Conservation (phyloP, 148 eudicot genomes). For the Vaccinium darrowii region DNA sequence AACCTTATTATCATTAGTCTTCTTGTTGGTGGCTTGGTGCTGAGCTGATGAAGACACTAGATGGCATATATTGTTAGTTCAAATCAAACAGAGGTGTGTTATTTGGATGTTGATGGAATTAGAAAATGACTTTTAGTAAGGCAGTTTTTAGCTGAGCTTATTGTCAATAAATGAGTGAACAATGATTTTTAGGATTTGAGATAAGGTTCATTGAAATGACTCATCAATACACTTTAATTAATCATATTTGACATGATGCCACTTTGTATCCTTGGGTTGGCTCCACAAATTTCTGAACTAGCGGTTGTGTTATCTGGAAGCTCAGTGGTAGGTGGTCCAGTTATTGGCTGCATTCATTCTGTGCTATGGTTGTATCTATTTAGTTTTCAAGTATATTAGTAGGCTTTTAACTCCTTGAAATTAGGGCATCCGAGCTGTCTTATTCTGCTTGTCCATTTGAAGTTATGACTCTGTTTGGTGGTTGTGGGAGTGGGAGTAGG, state of each 20-base stretch:
- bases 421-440: background rate
- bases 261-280: background rate
- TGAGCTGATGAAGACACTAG: background rate
- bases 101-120: background rate
- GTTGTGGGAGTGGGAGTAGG: background rate
- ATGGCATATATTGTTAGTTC: background rate
- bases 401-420: background rate
- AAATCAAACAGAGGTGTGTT: background rate
- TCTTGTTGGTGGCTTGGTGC: background rate
- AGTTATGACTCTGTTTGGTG: background rate
- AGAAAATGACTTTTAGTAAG: background rate
- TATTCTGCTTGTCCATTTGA: background rate
- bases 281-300: slow-evolving; percentile 4
- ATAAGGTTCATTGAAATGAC: background rate
- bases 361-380: background rate
- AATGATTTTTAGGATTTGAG: background rate
- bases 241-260: background rate
- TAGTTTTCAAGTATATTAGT: background rate
- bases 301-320: background rate
- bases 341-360: slow-evolving; percentile 1
- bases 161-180: background rate
- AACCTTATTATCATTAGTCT: background rate
- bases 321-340: slow-evolving; percentile 7
- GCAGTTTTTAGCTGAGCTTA: slow-evolving; percentile 6
- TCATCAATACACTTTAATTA: background rate